Conservation (phyloP, 2,329 filamentous ascomycete genomes). For the Botrytis pseudocinerea region DNA sequence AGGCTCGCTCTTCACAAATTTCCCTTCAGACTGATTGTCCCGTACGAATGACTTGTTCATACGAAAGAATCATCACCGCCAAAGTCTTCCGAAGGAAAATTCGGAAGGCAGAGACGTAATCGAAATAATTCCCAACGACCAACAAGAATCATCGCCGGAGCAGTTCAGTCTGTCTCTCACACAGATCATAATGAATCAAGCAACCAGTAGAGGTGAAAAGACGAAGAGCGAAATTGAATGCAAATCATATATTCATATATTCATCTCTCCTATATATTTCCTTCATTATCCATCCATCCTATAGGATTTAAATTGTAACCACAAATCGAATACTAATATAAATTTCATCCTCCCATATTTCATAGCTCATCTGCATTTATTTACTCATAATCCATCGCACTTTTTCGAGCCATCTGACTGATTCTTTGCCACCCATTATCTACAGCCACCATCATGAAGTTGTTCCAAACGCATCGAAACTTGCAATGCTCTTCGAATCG, state of each 20-base stretch:
- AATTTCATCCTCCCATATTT: slow-evolving; percentile 9
- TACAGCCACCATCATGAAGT: not conserved
- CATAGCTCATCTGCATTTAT: slow-evolving; percentile 8
- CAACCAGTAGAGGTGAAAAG: not conserved
- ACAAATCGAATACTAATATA: not conserved
- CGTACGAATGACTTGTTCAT: not conserved
- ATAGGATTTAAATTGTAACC: not conserved
- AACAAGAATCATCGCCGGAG: not conserved
- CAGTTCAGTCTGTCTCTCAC: not conserved
- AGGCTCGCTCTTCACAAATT: not conserved
- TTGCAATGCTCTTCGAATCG: no score
- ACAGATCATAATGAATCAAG: not conserved
- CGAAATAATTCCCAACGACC: no score
- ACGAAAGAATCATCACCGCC: not conserved
- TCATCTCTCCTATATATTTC: not conserved
- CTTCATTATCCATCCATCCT: no score
- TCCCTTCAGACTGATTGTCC: not conserved
- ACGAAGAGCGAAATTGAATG: not conserved
- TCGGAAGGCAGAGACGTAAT: not conserved
- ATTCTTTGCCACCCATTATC: not conserved
- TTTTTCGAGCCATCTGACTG: no score
- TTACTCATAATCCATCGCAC: not conserved
- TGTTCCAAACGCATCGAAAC: not conserved
- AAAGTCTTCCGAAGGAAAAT: not conserved
- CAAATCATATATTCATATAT: not conserved